Evolutionary conservation across 768 basidiomycete species (phyloP).

Genomic region (Trametes maxima): DNA sequence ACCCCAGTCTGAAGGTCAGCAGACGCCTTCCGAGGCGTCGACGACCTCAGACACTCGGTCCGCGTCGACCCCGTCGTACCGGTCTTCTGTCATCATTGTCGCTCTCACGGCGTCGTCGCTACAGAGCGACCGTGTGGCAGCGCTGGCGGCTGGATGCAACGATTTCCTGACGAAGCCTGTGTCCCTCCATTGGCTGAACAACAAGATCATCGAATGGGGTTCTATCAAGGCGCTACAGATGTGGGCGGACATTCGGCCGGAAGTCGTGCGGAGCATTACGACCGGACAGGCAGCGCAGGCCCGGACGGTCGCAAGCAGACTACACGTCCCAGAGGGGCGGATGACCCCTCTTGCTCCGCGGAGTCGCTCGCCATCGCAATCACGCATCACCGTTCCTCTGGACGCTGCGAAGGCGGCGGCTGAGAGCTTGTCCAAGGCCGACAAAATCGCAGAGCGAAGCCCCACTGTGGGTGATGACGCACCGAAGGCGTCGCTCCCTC

Average conservation of each 20-base stretch:
- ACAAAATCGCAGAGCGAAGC: conserved; percentile 11
- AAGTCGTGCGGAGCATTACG: conserved; percentile 50
- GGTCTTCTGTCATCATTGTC: conserved; percentile 96
- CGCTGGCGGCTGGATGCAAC: conserved; percentile 98
- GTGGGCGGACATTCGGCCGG: conserved; percentile 83
- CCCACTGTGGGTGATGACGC: conserved; percentile 5
- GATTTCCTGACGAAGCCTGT: conserved; percentile 99
- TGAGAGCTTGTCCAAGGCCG: conserved; percentile 11
- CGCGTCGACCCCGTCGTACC: conserved; percentile 56
- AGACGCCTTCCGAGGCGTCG: conserved; percentile 58
- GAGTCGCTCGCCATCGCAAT: conserved; percentile 43
- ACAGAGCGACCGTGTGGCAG: conserved; percentile 93
- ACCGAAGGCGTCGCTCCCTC: background rate
- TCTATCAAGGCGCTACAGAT: conserved; percentile 93
- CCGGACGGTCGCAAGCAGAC: conserved; percentile 46
- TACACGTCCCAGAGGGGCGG: conserved; percentile 53
- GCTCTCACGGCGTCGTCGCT: conserved; percentile 97
- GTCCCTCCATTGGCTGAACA: conserved; percentile 91
- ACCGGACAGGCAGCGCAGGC: conserved; percentile 51
- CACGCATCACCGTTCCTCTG: conserved; percentile 17
- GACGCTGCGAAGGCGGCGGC: conserved; percentile 22
- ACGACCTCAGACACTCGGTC: conserved; percentile 45
- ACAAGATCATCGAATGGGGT: conserved; percentile 99
- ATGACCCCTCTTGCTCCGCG: conserved; percentile 39
- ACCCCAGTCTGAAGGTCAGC: conserved; percentile 57